These are phyloP conservation scores for Ascoidea rubescens DNA, from an alignment of 805 yeast genomes.

Conservation along the genomic window DNA sequence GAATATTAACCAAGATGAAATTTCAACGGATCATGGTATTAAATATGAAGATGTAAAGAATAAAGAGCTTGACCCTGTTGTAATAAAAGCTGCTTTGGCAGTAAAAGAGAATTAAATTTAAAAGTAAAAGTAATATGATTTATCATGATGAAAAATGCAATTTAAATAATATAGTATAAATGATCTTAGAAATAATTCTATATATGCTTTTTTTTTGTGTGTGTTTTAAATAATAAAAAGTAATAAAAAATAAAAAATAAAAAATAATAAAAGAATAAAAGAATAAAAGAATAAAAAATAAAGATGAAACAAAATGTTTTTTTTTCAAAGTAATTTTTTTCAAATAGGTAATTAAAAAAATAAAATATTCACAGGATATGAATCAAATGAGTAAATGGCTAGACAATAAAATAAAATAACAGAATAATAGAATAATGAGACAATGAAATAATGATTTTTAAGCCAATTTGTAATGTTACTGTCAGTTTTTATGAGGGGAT, in stretches of 20 bases:
- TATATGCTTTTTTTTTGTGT: neutral
- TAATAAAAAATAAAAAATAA: neutral
- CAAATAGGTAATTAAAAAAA: too few species aligned
- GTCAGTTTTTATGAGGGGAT: too few species aligned
- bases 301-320: neutral
- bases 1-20: too few species aligned
- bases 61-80: conserved; percentile 47
- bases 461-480: too few species aligned
- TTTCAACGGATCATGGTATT: conserved; percentile 7
- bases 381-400: too few species aligned
- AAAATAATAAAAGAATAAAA: neutral
- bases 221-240: neutral
- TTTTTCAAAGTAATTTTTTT: neutral
- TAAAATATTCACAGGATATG: too few species aligned
- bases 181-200: neutral
- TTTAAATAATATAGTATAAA: neutral
- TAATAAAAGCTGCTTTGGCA: conserved; percentile 35
- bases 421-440: too few species aligned
- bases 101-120: conserved; percentile 16
- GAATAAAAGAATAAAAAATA: neutral
- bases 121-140: conserved; percentile 10
- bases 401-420: too few species aligned
- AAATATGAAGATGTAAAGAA: conserved; percentile 59
- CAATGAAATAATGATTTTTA: too few species aligned
- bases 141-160: neutral